Evolutionary conservation across 2,329 filamentous ascomycete genomes (phyloP).

Genomic region (Trematosphaeria pertusa): DNA sequence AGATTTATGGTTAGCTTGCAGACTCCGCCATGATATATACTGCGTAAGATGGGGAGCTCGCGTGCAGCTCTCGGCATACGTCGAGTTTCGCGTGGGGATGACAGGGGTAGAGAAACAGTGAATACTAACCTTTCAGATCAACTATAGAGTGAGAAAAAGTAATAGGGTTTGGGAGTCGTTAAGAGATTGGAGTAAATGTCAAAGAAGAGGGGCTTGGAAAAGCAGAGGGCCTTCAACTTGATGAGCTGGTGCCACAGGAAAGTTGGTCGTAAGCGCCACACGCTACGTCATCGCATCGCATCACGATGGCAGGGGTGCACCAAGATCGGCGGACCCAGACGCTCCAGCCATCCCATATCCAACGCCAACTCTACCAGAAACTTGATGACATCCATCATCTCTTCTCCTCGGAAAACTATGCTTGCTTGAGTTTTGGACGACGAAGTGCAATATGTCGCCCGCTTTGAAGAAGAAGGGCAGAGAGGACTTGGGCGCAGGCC

Average conservation of each 20-base stretch:
- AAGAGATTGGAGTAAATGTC: neutral
- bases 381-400: slow-evolving; percentile 6
- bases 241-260: slow-evolving; percentile 23
- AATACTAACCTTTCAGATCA: slow-evolving; percentile 25
- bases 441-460: slow-evolving; percentile 31
- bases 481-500: slow-evolving; percentile 51
- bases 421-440: too few relatives aligned
- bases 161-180: neutral
- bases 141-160: neutral
- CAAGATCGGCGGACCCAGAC: slow-evolving; percentile 24
- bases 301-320: slow-evolving; percentile 27
- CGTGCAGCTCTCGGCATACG: slow-evolving; percentile 25
- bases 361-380: slow-evolving; percentile 23
- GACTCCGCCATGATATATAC: neutral
- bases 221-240: too few relatives aligned
- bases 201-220: neutral
- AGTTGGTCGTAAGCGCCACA: slow-evolving; percentile 43
- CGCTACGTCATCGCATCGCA: slow-evolving; percentile 42
- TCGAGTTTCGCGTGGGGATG: slow-evolving; percentile 8
- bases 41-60: slow-evolving; percentile 18
- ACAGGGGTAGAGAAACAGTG: slow-evolving; percentile 5
- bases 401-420: slow-evolving; percentile 2
- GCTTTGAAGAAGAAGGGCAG: slow-evolving; percentile 42
- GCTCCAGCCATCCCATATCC: slow-evolving; percentile 21
- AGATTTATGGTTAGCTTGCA: slow-evolving; percentile 2